Conservation (phyloP, 1,139 yeast genomes). For the Diutina rugosa region DNA sequence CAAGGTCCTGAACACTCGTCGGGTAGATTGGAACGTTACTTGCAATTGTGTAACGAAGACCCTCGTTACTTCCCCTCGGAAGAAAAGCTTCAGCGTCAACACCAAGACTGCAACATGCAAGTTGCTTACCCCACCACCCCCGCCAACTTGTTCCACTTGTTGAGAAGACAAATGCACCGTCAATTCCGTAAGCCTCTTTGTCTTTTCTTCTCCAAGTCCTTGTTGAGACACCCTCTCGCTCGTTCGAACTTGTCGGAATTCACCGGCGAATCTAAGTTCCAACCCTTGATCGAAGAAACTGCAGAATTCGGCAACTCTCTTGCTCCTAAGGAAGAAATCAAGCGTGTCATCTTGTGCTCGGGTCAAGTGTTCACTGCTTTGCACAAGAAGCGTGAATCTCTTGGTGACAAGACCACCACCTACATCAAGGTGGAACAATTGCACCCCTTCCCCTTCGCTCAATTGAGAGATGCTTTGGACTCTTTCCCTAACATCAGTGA, state of each 20-base stretch:
- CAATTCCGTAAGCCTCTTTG: constrained; percentile 96
- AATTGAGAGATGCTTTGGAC: constrained; percentile 73
- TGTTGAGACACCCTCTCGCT: constrained; percentile 96
- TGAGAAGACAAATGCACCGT: constrained; percentile 99
- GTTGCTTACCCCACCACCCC: constrained; percentile 98
- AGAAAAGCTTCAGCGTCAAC: constrained; percentile 89
- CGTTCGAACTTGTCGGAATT: constrained; percentile 75
- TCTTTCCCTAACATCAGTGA: constrained; percentile 76
- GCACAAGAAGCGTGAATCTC: constrained; percentile 71
- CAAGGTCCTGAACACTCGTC: constrained; percentile 99
- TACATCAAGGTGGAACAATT: constrained; percentile 84
- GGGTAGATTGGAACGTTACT: constrained; percentile 93
- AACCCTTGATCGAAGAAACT: constrained; percentile 85
- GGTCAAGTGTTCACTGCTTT: constrained; percentile 96
- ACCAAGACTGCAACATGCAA: constrained; percentile 97
- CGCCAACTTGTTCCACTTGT: constrained; percentile 87
- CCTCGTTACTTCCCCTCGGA: constrained; percentile 85
- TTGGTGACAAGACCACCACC: constrained; percentile 75
- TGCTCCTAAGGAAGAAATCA: constrained; percentile 70
- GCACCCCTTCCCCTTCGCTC: constrained; percentile 98
- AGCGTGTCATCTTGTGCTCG: constrained; percentile 70
- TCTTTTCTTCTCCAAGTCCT: constrained; percentile 81
- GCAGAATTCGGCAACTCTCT: constrained; percentile 67
- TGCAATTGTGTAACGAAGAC: constrained; percentile 93
- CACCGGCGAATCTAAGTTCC: constrained; percentile 85